phyloP scores from a whole-genome alignment of 495 filamentous ascomycete genomes.

The Choiromyces venosus region DNA sequence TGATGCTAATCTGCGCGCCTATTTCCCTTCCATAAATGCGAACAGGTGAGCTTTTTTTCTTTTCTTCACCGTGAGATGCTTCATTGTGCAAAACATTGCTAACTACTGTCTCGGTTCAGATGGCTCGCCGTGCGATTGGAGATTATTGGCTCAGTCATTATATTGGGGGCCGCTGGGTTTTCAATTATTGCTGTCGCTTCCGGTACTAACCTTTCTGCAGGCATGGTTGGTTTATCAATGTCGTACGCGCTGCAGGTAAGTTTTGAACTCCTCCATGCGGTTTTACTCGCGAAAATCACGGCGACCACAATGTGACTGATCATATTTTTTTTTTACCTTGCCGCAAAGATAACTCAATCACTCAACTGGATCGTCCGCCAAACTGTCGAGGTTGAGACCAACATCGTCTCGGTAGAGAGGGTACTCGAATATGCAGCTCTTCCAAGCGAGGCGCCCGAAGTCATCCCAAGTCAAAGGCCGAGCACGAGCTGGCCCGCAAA shows the following conservation, averaged over 20 bases:
- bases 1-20: constrained; percentile 90
- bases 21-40: constrained; percentile 92
- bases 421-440: constrained; percentile 92
- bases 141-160: constrained; percentile 93
- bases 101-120: constrained; percentile 44
- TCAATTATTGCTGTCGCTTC: constrained; percentile 72
- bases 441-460: constrained; percentile 91
- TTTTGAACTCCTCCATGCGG: constrained; percentile 26
- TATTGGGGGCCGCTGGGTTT: constrained; percentile 77
- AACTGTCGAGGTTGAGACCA: constrained; percentile 98
- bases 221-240: constrained; percentile 89
- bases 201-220: constrained; percentile 62
- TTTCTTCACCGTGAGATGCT: constrained; percentile 10
- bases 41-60: constrained; percentile 51
- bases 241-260: constrained; percentile 72
- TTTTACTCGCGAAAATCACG: constrained; percentile 8
- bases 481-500: constrained; percentile 86
- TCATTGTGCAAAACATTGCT: constrained; percentile 21
- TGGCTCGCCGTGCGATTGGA: constrained; percentile 96
- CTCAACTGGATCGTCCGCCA: constrained; percentile 99
- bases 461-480: constrained; percentile 80
- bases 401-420: constrained; percentile 97
- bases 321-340: constrained; percentile 21
- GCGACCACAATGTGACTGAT: constrained; percentile 28
- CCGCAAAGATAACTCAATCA: constrained; percentile 77